Conservation (phyloP, 2,329 filamentous ascomycete genomes). For the Phialophora expanda region DNA sequence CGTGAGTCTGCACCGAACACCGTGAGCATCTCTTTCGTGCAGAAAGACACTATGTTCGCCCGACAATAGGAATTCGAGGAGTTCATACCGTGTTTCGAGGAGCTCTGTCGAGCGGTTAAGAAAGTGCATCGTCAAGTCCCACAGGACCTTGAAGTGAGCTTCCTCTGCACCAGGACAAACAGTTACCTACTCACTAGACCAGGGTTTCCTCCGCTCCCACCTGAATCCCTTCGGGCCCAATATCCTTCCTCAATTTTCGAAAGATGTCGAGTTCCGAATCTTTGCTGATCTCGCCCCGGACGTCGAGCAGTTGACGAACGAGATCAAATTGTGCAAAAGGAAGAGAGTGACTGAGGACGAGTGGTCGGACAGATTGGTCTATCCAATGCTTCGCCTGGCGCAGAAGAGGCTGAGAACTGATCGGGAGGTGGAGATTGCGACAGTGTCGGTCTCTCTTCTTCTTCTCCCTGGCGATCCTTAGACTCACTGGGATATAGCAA, state of each 20-base stretch:
- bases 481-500: neutral
- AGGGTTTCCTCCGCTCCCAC: neutral
- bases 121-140: neutral
- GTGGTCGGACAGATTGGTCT: neutral
- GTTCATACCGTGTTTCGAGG: neutral
- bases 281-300: neutral
- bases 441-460: neutral
- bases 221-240: neutral
- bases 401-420: neutral
- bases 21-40: neutral
- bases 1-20: neutral
- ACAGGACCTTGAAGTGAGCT: neutral
- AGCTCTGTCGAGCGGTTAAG: neutral
- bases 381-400: neutral
- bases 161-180: neutral
- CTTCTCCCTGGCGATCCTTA: neutral
- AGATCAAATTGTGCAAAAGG: neutral
- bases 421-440: neutral
- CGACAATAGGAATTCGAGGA: constrained; percentile 2
- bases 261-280: neutral
- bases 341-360: neutral
- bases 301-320: neutral
- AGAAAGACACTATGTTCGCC: neutral
- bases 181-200: neutral
- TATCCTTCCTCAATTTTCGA: neutral